Conservation (phyloP, 108 stramenopile genomes). For the Parietichytrium sp. region DNA sequence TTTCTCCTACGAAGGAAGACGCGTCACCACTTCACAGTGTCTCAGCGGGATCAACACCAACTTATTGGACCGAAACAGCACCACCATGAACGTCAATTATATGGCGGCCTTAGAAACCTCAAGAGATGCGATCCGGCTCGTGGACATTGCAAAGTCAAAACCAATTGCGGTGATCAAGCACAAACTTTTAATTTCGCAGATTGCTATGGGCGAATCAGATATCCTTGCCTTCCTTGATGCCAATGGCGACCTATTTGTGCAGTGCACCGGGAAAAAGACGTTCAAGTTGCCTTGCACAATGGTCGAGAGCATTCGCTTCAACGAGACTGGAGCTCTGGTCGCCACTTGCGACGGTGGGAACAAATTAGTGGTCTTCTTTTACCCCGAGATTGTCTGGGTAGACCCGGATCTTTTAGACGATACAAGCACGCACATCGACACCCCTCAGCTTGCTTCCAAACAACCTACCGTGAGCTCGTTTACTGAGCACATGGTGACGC, state of each 20-base stretch:
- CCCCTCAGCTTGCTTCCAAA: slow-evolving; percentile 50
- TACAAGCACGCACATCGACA: slow-evolving; percentile 45
- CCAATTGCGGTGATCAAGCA: slow-evolving; percentile 41
- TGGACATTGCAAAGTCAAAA: slow-evolving; percentile 55
- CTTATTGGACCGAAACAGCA: slow-evolving; percentile 21
- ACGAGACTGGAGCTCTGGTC: slow-evolving; percentile 50
- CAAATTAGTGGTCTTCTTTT: slow-evolving; percentile 56
- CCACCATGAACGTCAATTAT: slow-evolving; percentile 54
- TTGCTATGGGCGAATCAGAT: slow-evolving; percentile 40
- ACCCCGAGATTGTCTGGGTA: slow-evolving; percentile 59
- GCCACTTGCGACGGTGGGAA: slow-evolving; percentile 57
- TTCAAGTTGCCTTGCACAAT: slow-evolving; percentile 53
- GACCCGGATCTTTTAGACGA: slow-evolving; percentile 57
- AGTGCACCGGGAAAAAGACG: not conserved
- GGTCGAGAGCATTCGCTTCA: slow-evolving; percentile 58
- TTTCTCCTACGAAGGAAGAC: slow-evolving; percentile 61
- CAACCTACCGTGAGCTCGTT: slow-evolving; percentile 43
- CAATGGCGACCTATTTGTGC: slow-evolving; percentile 61
- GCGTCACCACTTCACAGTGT: slow-evolving; percentile 42
- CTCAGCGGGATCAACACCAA: not conserved
- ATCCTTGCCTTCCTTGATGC: slow-evolving; percentile 61
- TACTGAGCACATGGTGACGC: slow-evolving; percentile 39
- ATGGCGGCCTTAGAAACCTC: slow-evolving; percentile 61
- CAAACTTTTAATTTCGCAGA: slow-evolving; percentile 41
- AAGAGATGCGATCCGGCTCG: slow-evolving; percentile 51